Conservation (phyloP, 257 asterid genomes). For the Gardenia jasminoides region DNA sequence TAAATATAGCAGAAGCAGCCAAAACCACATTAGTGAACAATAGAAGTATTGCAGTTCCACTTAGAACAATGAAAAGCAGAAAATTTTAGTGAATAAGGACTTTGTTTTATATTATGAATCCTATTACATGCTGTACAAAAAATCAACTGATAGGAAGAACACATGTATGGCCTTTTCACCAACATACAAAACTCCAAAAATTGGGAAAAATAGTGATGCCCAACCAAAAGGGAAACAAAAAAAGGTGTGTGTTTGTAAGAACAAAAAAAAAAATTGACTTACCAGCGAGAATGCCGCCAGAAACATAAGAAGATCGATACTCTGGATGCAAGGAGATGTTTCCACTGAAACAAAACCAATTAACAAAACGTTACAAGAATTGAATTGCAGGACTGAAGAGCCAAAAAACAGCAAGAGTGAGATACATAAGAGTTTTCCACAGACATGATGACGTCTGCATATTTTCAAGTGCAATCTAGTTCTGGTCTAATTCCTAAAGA, state of each 20-base stretch:
- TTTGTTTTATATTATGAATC: background rate
- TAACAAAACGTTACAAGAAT: background rate
- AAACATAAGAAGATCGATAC: slow-evolving; percentile 47
- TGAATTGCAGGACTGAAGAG: background rate
- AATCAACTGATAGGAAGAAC: background rate
- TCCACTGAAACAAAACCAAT: slow-evolving; percentile 56
- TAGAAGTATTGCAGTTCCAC: background rate
- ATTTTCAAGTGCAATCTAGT: background rate
- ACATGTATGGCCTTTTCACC: background rate
- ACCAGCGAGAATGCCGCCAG: slow-evolving; percentile 99
- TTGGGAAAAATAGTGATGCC: background rate
- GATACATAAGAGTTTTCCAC: background rate
- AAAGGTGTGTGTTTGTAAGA: background rate
- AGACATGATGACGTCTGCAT: background rate
- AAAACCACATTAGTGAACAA: slow-evolving; percentile 28
- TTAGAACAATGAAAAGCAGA: slow-evolving; percentile 3
- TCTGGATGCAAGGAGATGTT: slow-evolving; percentile 62
- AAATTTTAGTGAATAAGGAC: background rate
- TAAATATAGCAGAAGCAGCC: slow-evolving; percentile 28
- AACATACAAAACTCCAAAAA: background rate
- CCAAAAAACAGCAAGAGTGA: background rate
- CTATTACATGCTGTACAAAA: background rate
- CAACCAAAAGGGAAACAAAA: background rate
- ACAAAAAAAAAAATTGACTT: slow-evolving; percentile 17
- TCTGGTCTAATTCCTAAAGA: background rate